Conservation (phyloP, 106 monocot genomes). For the Platanthera zijinensis region DNA sequence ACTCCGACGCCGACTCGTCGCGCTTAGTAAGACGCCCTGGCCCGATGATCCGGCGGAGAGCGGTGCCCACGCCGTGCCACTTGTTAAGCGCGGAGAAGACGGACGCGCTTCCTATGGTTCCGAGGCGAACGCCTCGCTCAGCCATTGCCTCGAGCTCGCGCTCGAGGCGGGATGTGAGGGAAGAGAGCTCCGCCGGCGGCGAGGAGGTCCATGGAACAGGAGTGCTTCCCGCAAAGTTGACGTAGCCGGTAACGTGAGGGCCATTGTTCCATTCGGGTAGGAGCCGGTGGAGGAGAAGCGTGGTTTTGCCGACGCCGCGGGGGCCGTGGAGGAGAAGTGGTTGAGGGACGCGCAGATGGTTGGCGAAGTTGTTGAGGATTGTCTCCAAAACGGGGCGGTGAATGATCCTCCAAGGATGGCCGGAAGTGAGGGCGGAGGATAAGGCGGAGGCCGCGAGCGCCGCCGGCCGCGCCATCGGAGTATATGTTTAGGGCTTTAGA, state of each 20-base stretch:
- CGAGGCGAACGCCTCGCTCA: conserved; percentile 46
- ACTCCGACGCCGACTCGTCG: conserved; percentile 11
- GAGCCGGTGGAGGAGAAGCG: conserved; percentile 66
- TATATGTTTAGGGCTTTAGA: neutral
- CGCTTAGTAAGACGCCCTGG: conserved; percentile 9
- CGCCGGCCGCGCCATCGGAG: conserved; percentile 9
- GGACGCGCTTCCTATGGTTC: conserved; percentile 42
- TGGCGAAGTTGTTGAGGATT: conserved; percentile 77
- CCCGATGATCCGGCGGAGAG: conserved; percentile 35
- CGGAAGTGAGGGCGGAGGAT: conserved; percentile 10
- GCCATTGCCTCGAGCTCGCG: conserved; percentile 50
- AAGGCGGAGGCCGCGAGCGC: conserved; percentile 12
- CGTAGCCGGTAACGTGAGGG: conserved; percentile 67
- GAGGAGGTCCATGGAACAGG: conserved; percentile 23
- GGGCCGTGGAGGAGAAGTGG: conserved; percentile 95
- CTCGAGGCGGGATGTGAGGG: conserved; percentile 40
- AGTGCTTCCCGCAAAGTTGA: conserved; percentile 51
- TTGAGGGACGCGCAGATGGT: conserved; percentile 74
- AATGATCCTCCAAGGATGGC: conserved; percentile 49
- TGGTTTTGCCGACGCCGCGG: conserved; percentile 86
- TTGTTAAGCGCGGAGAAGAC: conserved; percentile 51
- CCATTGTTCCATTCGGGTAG: conserved; percentile 56
- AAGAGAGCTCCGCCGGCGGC: conserved; percentile 11
- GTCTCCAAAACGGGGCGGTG: conserved; percentile 83
- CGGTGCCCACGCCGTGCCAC: conserved; percentile 40